Percentiles rank a stretch among this genome's conserved stretches.
Conservation (phyloP, 331 rosid genomes). For the Ulmus americana region DNA sequence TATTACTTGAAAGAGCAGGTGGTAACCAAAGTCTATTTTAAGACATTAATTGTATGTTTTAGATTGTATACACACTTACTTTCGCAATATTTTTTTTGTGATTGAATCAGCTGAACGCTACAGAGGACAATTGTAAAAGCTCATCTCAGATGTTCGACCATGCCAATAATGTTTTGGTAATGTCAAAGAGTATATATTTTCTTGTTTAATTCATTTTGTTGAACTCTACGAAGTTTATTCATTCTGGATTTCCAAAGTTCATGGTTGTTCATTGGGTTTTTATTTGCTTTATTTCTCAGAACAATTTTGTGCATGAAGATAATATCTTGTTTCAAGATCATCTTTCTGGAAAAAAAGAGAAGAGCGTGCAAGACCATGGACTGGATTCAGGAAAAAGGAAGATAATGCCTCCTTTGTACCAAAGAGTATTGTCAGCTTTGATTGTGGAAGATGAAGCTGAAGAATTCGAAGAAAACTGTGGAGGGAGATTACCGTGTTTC, state of each 20-base stretch:
- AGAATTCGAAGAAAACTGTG: constrained; percentile 39
- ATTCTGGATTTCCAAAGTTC: neutral
- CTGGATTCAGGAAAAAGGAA: constrained; percentile 33
- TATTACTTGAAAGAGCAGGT: constrained; percentile 70
- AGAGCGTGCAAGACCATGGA: constrained; percentile 32
- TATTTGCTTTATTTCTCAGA: constrained; percentile 36
- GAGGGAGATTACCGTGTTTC: constrained; percentile 34
- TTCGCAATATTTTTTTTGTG: constrained; percentile 10
- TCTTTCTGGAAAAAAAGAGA: constrained; percentile 35
- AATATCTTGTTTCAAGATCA: constrained; percentile 33
- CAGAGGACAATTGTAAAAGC: constrained; percentile 46
- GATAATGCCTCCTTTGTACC: constrained; percentile 54
- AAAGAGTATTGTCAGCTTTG: constrained; percentile 74
- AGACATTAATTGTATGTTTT: constrained; percentile 4
- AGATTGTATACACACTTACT: constrained; percentile 17
- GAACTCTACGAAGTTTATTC: neutral
- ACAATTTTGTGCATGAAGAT: constrained; percentile 31
- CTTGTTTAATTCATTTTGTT: neutral
- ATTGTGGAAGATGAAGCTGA: constrained; percentile 55
- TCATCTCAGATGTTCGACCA: constrained; percentile 37
- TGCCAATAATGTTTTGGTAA: constrained; percentile 43
- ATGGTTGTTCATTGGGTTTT: constrained; percentile 13
- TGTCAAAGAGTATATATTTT: constrained; percentile 19
- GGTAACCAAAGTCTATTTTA: constrained; percentile 6
- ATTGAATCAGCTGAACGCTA: constrained; percentile 45